Evolutionary conservation across 208 protist genomes (phyloP), one percentile per base, ranked within the genome.

Genomic region (Acanthamoeba lugdunensis): DNA sequence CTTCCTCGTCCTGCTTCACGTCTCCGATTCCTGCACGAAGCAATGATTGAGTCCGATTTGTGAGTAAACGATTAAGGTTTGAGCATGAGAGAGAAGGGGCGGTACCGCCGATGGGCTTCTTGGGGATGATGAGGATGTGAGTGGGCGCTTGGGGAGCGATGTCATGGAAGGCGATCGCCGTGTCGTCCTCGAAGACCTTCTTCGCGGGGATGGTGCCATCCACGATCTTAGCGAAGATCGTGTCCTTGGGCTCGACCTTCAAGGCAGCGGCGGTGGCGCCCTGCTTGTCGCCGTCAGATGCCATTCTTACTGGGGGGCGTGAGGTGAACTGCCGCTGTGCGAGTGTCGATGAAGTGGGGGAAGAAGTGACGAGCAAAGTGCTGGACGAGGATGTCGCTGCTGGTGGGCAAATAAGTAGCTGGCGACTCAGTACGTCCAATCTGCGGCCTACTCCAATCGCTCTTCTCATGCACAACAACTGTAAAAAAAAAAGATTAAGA

Each of bases 41-140:
- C n/a, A 33, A 88, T 30, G 8, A 65, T 58, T 25, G 6, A 14
- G 9, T 45, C 18, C 54, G 33, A 58, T 52, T 58, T 37, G 28
- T 87, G 67, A 75, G 45, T 30, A 33, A 9, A 90, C 8, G 6
- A 16, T 4, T 13, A 56, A 37, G 45, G 18, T 2, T 58, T 69
- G 13, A 52, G 18, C 18, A 8, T n/a, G n/a, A 28, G 16, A 13
- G 18, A 54, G 58, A 91, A 75, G 61, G 11, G 33, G 48, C n/a
- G 13, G 50, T 63, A 91, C 85, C 85, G 16, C 63, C 85, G 33
- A 91, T 45, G 58, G 85, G 85, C 37, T 75, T 28, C 93, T 97
- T 97, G 45, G 96, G 96, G 77, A 97, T 97, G 41, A 97, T 75
- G 30, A 97, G 77, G 25, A 96, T 79, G 94, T 97, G 96, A 14